Conservation (phyloP, 148 eudicot genomes). For the Spergularia marina region DNA sequence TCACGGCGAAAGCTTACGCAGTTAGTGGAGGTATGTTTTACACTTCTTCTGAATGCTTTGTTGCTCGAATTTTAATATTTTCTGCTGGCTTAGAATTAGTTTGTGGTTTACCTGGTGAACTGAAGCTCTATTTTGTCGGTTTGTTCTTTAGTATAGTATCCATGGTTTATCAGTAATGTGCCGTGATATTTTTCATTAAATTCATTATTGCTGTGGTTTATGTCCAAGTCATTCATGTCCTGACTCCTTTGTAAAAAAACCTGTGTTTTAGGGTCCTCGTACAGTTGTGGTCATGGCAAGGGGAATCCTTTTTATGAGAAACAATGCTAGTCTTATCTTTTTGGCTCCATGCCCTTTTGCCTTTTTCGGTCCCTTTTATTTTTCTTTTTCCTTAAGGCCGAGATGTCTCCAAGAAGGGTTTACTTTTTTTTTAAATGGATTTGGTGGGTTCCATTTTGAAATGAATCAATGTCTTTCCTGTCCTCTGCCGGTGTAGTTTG, state of each 20-base stretch:
- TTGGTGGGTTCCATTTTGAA: too few species aligned
- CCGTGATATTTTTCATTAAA: neutral
- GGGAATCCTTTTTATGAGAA: neutral
- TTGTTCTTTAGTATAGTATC: neutral
- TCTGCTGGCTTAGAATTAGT: too few species aligned
- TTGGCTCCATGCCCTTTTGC: neutral
- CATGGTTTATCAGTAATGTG: neutral
- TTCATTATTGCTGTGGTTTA: too few species aligned
- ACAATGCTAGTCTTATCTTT: neutral
- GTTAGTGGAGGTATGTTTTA: constrained; percentile 69
- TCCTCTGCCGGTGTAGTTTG: neutral
- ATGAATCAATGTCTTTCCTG: neutral
- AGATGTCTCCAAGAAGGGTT: neutral
- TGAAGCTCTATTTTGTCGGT: too few species aligned
- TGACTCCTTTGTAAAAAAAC: too few species aligned
- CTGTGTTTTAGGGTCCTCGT: too few species aligned
- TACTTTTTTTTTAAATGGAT: too few species aligned
- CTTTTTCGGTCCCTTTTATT: too few species aligned
- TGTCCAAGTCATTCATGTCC: too few species aligned
- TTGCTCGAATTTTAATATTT: too few species aligned
- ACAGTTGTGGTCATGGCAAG: neutral
- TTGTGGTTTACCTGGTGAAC: too few species aligned
- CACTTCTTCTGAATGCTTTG: neutral
- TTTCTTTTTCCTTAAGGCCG: neutral
- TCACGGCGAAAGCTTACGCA: constrained; percentile 77